Conservation (phyloP, 345 rosid genomes). For the Hypericum perforatum region DNA sequence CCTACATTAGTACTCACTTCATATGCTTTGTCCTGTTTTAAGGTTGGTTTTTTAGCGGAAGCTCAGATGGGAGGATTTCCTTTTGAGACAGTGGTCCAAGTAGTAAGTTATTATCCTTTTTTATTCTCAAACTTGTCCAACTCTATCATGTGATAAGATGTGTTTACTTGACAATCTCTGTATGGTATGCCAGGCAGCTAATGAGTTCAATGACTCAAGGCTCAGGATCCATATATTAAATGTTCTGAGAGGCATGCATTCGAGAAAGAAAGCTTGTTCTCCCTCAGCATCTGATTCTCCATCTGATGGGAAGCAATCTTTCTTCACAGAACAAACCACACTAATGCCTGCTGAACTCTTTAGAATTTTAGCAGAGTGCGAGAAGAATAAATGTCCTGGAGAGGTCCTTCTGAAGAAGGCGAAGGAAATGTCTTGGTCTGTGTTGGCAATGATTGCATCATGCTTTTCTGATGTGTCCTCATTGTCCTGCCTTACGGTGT, state of each 20-base stretch:
- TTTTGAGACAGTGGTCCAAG: conserved; percentile 68
- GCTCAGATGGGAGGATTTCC: conserved; percentile 93
- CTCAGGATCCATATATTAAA: conserved; percentile 78
- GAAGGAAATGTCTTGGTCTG: conserved; percentile 90
- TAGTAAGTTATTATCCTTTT: conserved; percentile 35
- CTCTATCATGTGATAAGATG: no score
- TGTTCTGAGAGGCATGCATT: conserved; percentile 73
- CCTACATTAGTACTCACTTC: no score
- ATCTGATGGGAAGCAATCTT: conserved; percentile 32
- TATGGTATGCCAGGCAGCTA: conserved; percentile 48
- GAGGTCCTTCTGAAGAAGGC: conserved; percentile 73
- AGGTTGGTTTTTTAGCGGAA: conserved; percentile 95
- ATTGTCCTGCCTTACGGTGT: conserved; percentile 70
- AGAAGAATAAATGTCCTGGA: conserved; percentile 78
- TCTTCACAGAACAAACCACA: conserved; percentile 42
- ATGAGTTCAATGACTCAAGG: conserved; percentile 82
- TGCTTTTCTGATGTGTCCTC: conserved; percentile 87
- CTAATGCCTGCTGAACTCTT: conserved; percentile 72
- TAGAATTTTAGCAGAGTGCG: conserved; percentile 79
- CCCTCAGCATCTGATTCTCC: conserved; percentile 34
- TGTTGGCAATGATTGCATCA: conserved; percentile 90
- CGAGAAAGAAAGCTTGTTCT: conserved; percentile 51
- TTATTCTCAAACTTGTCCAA: neutral
- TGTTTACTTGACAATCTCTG: no score
- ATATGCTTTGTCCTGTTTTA: conserved; percentile 18